phyloP scores from a whole-genome alignment of 805 yeast species.

The Komagataella pastoris region DNA sequence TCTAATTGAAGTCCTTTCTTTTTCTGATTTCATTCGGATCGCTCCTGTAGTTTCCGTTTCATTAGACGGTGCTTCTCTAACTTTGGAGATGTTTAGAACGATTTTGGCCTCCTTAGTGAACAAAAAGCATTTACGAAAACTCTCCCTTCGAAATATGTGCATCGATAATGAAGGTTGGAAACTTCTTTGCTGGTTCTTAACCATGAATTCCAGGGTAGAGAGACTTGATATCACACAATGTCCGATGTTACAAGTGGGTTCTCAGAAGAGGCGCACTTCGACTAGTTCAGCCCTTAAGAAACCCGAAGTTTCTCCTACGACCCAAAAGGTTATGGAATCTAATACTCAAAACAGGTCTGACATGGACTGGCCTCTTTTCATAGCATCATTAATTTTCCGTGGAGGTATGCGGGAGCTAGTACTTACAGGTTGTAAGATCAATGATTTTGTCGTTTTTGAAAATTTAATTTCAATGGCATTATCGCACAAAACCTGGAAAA shows the following conservation, averaged over 20 bases:
- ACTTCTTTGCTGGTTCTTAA: slow-evolving; percentile 58
- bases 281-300: slow-evolving; percentile 7
- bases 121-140: slow-evolving; percentile 52
- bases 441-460: slow-evolving; percentile 39
- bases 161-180: slow-evolving; percentile 69
- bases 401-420: slow-evolving; percentile 73
- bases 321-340: slow-evolving; percentile 24
- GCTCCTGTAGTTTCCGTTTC: slow-evolving; percentile 70
- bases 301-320: slow-evolving; percentile 9
- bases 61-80: slow-evolving; percentile 66
- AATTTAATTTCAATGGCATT: slow-evolving; percentile 44
- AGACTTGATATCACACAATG: slow-evolving; percentile 65
- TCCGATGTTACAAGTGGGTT: slow-evolving; percentile 30
- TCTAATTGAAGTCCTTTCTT: slow-evolving; percentile 73
- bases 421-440: slow-evolving; percentile 62
- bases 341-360: slow-evolving; percentile 47
- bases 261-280: slow-evolving; percentile 23
- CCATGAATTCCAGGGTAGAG: slow-evolving; percentile 43
- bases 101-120: slow-evolving; percentile 58
- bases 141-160: slow-evolving; percentile 69
- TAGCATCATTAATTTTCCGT: slow-evolving; percentile 52
- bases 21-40: slow-evolving; percentile 77
- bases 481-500: slow-evolving; percentile 35
- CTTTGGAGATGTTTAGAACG: slow-evolving; percentile 65
- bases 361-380: slow-evolving; percentile 74